These are phyloP conservation scores for Aspergillus sojae DNA, from an alignment of 2,329 filamentous ascomycete genomes.

Conservation along the genomic window DNA sequence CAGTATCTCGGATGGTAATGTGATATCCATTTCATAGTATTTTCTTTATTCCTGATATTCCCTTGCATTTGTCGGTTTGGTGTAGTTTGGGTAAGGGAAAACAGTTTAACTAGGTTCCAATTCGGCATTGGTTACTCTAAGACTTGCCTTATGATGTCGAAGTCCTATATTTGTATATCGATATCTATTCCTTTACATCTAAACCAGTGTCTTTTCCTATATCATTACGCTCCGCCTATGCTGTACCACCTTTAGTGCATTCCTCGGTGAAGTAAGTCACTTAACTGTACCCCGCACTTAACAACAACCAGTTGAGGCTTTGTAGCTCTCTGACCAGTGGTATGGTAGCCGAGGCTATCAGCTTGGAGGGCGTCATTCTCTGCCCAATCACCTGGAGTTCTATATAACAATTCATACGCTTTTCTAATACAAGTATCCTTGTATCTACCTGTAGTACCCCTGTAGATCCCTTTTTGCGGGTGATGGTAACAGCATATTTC, in stretches of 20 bases:
- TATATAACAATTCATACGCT: neutral
- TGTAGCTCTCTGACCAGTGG: neutral
- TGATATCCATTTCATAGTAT: neutral
- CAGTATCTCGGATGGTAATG: neutral
- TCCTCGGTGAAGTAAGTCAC: neutral
- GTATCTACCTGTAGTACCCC: neutral
- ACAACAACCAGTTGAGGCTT: neutral
- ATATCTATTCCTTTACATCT: neutral
- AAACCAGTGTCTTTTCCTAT: neutral
- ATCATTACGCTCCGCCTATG: neutral
- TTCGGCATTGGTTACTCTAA: neutral
- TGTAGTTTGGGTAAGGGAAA: slow-evolving; percentile 24
- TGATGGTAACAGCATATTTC: neutral
- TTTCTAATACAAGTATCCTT: neutral
- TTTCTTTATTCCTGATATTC: neutral
- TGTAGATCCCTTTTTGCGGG: neutral
- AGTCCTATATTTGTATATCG: neutral
- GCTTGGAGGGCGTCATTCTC: neutral
- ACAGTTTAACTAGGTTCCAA: slow-evolving; percentile 7
- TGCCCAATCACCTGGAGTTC: neutral
- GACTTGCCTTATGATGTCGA: no score
- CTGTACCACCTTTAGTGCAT: neutral
- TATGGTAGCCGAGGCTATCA: neutral
- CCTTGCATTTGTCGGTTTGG: neutral
- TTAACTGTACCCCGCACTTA: neutral